phyloP scores from a whole-genome alignment of 495 filamentous ascomycete species.

The Thozetella sp. region DNA sequence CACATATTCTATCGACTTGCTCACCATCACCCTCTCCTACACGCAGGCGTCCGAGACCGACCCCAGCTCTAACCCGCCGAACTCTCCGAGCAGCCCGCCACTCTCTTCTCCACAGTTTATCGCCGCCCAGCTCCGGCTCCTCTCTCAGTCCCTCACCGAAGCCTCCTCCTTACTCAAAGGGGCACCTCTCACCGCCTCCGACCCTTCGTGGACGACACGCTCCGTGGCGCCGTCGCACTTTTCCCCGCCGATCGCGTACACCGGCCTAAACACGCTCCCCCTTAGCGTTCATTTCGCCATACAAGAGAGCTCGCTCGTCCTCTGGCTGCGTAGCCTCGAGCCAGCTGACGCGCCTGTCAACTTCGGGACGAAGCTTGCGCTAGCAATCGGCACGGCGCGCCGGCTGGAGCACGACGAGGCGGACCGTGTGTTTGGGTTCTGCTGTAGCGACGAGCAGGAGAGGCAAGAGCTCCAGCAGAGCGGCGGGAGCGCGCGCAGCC shows the following conservation, averaged over 20 bases:
- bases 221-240: slow-evolving; percentile 40
- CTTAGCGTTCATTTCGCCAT: slow-evolving; percentile 78
- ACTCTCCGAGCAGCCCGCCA: slow-evolving; percentile 42
- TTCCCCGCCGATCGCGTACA: slow-evolving; percentile 35
- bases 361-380: slow-evolving; percentile 49
- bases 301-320: slow-evolving; percentile 74
- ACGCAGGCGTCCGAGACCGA: slow-evolving; percentile 29
- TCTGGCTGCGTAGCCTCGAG: slow-evolving; percentile 80
- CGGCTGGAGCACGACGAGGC: slow-evolving; percentile 80
- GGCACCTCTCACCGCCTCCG: slow-evolving; percentile 37
- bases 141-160: slow-evolving; percentile 75
- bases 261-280: slow-evolving; percentile 48
- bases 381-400: slow-evolving; percentile 59
- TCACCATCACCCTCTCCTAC: slow-evolving; percentile 73
- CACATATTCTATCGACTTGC: slow-evolving; percentile 74
- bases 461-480: not conserved
- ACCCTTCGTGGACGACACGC: slow-evolving; percentile 36
- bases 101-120: slow-evolving; percentile 56
- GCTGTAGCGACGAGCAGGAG: slow-evolving; percentile 18
- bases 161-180: slow-evolving; percentile 63
- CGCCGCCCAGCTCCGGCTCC: slow-evolving; percentile 74
- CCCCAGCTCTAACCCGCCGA: slow-evolving; percentile 9
- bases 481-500: not conserved
- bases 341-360: slow-evolving; percentile 50
- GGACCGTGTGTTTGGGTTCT: slow-evolving; percentile 64